A percentile compares a stretch with the other conserved stretches of the same genome.
phyloP scores from a whole-genome alignment of 1,284 basidiomycete genomes.

The Ustilago tritici region DNA sequence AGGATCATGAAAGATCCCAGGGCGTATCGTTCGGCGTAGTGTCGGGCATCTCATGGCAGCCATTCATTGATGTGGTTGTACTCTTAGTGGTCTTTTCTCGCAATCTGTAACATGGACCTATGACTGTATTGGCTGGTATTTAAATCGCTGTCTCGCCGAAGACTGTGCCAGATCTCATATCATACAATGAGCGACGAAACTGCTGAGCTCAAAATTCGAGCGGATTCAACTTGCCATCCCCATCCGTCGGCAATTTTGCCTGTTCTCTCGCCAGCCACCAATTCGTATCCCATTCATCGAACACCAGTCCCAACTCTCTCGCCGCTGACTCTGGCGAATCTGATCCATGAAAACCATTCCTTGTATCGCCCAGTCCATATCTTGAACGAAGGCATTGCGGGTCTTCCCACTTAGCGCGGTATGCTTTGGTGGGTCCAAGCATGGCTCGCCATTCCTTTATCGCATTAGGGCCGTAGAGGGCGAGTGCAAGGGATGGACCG shows the following conservation, averaged over 20 bases:
- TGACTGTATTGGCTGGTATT: conserved; percentile 3
- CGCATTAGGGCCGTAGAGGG: conserved; percentile 58
- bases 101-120: conserved; percentile 11
- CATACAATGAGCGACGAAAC: neutral
- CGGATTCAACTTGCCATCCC: conserved; percentile 24
- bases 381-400: conserved; percentile 49
- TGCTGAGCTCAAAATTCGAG: conserved; percentile 23
- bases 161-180: neutral
- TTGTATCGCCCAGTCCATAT: conserved; percentile 65
- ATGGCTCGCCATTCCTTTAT: conserved; percentile 60
- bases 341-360: conserved; percentile 67
- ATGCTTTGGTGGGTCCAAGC: conserved; percentile 67
- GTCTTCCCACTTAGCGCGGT: conserved; percentile 57
- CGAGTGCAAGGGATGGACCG: conserved; percentile 62
- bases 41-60: neutral
- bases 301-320: conserved; percentile 53
- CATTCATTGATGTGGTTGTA: conserved; percentile 13
- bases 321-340: conserved; percentile 39
- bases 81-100: neutral
- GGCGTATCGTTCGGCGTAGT: conserved; percentile 55
- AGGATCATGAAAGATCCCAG: conserved; percentile 63
- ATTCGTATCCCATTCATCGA: conserved; percentile 56
- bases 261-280: conserved; percentile 54
- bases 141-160: neutral
- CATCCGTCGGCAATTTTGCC: conserved; percentile 21